Conservation (phyloP, 2,329 filamentous ascomycete genomes). For the Phyllosticta citrichinensis region DNA sequence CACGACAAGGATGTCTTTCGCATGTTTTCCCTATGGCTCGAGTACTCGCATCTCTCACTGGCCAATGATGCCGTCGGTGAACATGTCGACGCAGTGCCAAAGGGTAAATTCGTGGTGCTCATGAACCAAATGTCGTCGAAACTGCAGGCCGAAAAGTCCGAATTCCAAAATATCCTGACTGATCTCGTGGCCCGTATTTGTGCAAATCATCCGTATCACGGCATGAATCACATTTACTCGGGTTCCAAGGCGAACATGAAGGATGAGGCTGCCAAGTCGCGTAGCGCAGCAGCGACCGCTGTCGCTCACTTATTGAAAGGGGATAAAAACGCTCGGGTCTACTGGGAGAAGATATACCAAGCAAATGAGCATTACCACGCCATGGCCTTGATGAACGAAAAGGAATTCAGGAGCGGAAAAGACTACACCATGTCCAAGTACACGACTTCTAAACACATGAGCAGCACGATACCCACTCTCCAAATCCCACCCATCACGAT, state of each 20-base stretch:
- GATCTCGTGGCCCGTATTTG: constrained; percentile 74
- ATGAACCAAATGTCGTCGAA: constrained; percentile 98
- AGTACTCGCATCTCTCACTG: constrained; percentile 63
- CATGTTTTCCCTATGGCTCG: constrained; percentile 90
- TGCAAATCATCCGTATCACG: constrained; percentile 87
- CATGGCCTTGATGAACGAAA: constrained; percentile 56
- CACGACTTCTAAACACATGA: constrained; percentile 50
- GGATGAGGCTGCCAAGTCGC: constrained; percentile 64
- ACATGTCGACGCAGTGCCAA: constrained; percentile 65
- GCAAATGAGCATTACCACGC: constrained; percentile 57
- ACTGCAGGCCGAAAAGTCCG: constrained; percentile 56
- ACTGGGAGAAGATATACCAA: constrained; percentile 64
- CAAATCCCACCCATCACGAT: constrained; percentile 82
- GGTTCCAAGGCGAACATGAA: constrained; percentile 56
- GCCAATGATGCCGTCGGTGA: constrained; percentile 69
- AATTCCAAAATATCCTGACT: constrained; percentile 69
- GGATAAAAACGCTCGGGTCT: constrained; percentile 41
- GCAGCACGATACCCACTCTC: constrained; percentile 52
- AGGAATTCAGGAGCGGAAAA: constrained; percentile 56
- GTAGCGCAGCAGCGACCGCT: constrained; percentile 61
- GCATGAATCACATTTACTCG: constrained; percentile 94
- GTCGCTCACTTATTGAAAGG: constrained; percentile 53
- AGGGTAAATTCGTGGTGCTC: constrained; percentile 79
- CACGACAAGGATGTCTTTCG: constrained; percentile 84
- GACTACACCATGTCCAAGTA: constrained; percentile 57